Evolutionary conservation across 352 stramenopile genomes (phyloP).

Genomic region (Globisporangium nagaii): DNA sequence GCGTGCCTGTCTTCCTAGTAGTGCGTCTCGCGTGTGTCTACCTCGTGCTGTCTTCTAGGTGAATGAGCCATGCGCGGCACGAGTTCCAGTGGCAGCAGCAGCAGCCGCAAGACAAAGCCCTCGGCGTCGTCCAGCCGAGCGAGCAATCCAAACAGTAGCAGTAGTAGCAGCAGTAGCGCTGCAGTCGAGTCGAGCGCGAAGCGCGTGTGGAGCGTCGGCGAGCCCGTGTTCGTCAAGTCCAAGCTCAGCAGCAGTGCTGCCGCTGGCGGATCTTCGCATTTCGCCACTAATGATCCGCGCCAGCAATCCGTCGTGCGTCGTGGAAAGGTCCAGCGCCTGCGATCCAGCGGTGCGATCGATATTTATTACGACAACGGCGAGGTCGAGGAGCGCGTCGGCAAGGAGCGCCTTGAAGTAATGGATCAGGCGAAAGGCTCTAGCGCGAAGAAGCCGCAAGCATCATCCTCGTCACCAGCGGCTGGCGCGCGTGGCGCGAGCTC

Average conservation of each 20-base stretch:
- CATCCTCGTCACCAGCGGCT: neutral
- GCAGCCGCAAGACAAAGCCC: slow-evolving; percentile 6
- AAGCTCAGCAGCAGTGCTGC: neutral
- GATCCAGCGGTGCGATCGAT: slow-evolving; percentile 38
- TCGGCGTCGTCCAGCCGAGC: neutral
- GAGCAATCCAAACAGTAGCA: neutral
- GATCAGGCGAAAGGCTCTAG: neutral
- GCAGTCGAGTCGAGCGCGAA: neutral
- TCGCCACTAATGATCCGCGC: neutral
- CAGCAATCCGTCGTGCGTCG: slow-evolving; percentile 14
- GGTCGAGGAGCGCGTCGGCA: slow-evolving; percentile 37
- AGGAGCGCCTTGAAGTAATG: slow-evolving; percentile 28
- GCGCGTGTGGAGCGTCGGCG: slow-evolving; percentile 16
- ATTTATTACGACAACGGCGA: slow-evolving; percentile 49
- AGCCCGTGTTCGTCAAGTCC: slow-evolving; percentile 23
- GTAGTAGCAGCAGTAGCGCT: neutral
- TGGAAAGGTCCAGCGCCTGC: slow-evolving; percentile 38
- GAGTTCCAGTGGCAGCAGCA: neutral
- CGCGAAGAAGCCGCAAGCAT: slow-evolving; percentile 1
- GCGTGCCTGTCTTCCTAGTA: neutral
- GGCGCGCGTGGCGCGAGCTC: neutral
- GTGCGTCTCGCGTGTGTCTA: slow-evolving; percentile 6
- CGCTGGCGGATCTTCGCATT: neutral
- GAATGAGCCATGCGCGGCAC: slow-evolving; percentile 1
- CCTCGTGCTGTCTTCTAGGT: neutral